Evolutionary conservation across 805 yeast genomes (phyloP), one percentile per base, ranked within the genome.

Genomic region (Hanseniaspora valbyensis): DNA sequence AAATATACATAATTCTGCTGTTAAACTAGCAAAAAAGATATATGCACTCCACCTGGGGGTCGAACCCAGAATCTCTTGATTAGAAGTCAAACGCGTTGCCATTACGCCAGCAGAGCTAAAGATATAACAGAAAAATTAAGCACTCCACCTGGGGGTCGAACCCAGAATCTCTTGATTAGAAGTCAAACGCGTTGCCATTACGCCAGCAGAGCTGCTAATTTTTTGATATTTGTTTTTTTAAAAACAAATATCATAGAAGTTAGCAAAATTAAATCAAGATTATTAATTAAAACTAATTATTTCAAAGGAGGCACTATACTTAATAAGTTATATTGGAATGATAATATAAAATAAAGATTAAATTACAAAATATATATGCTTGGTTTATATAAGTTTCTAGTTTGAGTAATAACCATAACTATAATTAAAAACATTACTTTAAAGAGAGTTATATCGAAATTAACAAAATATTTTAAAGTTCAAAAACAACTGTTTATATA

Each of bases 61-160:
- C 74, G 74, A 70, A 70, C 74, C 74, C 74, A 67, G 72, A 70
- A 70, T 70, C 74, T 70, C 69, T 73, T 70, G 74, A 70, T 70
- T 70, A 69, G 74, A 70, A 70, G 74, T 70, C 74, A 70, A 73
- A 70, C 74, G 74, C 74, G 74, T 70, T 70, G 74, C 74, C 74
- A 70, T 70, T 70, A 70, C 74, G 74, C 74, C 74, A 70, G 71
- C 69, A 73, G 67, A 70, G 74, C 74, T 62, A 26, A 25, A 18
- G 18, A 6, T 3, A 12, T 26, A 22, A n/a, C 4, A 3, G 18
- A 44, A 38, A 30, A 25, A 25, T 32, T 48, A 48, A 70, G 44
- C 51, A 48, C 51, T 48, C 51, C 51, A 48, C 51, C 72, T 66
- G 74, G 73, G 74, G 74, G 74, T 70, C 74, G 74, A 70, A 70